Evolutionary conservation across 1,284 basidiomycete species (phyloP).

Genomic region (Coniferiporia weirii): DNA sequence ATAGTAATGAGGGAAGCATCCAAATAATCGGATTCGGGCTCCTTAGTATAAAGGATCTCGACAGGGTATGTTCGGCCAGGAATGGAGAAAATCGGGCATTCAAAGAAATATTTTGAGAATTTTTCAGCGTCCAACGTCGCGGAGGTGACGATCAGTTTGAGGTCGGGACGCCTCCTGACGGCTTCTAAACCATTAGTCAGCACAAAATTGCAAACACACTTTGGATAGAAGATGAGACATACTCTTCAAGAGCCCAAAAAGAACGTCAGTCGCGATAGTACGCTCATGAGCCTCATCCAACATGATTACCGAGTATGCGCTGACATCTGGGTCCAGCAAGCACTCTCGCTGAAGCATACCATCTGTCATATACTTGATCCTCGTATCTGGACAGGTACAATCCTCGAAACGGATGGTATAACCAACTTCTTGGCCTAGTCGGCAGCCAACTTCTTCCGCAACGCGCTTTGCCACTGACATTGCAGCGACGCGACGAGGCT

Average conservation of each 20-base stretch:
- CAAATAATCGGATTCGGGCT: conserved; percentile 97
- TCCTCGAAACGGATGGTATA: conserved; percentile 99
- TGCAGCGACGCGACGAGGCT: conserved; percentile 96
- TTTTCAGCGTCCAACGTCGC: conserved; percentile 99
- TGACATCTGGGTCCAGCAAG: conserved; percentile 91
- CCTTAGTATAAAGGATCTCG: conserved; percentile 96
- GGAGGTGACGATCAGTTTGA: conserved; percentile 97
- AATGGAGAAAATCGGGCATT: conserved; percentile 99
- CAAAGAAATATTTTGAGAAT: conserved; percentile 98
- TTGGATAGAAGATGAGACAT: conserved; percentile 30
- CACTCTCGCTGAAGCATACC: conserved; percentile 98
- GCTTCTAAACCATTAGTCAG: conserved; percentile 60
- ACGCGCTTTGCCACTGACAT: conserved; percentile 99
- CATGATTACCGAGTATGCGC: conserved; percentile 94
- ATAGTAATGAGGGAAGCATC: conserved; percentile 98
- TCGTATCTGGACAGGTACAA: conserved; percentile 94
- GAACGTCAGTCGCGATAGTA: conserved; percentile 95
- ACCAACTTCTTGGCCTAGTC: conserved; percentile 94
- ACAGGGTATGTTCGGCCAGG: conserved; percentile 98
- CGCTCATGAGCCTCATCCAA: conserved; percentile 98
- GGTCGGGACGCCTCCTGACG: conserved; percentile 87
- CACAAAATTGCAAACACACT: not conserved
- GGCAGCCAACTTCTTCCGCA: conserved; percentile 94
- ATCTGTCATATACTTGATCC: conserved; percentile 99
- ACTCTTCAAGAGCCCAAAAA: conserved; percentile 97